A percentile compares a stretch with the other conserved stretches of the same genome.
Conservation (phyloP, 345 rosid genomes). For the Dovyalis caffra region DNA sequence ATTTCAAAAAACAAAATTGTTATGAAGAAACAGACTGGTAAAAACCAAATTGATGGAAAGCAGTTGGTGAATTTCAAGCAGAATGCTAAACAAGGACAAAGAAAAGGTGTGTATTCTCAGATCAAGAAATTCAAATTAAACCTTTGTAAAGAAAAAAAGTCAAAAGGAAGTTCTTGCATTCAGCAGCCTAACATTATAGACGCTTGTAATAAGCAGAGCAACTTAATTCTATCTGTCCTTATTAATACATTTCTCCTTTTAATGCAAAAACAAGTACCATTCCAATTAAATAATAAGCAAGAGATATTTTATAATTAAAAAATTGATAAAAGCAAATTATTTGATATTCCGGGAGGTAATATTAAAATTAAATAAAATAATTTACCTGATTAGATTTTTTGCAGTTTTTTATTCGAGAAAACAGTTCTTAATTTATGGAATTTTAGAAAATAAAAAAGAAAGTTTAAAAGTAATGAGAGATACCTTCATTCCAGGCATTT, state of each 20-base stretch:
- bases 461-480: slow-evolving; percentile 11
- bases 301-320: no score
- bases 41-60: neutral
- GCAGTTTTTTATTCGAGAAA: neutral
- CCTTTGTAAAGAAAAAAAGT: neutral
- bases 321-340: no score
- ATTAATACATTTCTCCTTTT: neutral
- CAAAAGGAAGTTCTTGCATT: neutral
- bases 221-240: neutral
- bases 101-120: neutral
- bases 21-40: neutral
- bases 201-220: neutral
- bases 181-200: neutral
- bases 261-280: neutral
- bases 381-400: neutral
- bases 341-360: no score
- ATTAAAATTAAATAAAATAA: neutral
- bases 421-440: neutral
- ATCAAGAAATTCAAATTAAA: neutral
- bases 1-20: neutral
- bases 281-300: no score
- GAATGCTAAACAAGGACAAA: neutral
- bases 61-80: neutral
- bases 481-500: slow-evolving; percentile 99
- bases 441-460: neutral